Evolutionary conservation across 257 asterid species (phyloP).

Genomic region (Cordia subcordata): DNA sequence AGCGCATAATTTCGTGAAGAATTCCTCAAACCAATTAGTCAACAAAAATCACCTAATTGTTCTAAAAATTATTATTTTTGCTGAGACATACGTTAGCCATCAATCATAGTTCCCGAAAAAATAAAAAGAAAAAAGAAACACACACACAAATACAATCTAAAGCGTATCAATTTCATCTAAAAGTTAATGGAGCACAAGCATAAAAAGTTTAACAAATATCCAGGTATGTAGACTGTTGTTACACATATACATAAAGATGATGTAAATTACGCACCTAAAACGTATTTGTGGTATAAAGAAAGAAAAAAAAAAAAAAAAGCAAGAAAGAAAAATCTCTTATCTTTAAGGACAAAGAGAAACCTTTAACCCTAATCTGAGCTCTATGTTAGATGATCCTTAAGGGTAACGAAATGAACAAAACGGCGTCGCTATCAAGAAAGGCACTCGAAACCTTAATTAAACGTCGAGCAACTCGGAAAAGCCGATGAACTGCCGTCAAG

Average conservation of each 20-base stretch:
- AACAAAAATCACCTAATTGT: no score
- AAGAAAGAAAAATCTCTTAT: not conserved
- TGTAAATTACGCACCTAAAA: no score
- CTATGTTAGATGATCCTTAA: not conserved
- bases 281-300: not conserved
- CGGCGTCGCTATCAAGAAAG: conserved; percentile 3
- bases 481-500: conserved; percentile 1
- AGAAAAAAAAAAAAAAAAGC: not conserved
- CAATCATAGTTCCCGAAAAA: not conserved
- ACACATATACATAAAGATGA: not conserved
- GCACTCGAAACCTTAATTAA: not conserved
- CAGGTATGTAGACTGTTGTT: no score
- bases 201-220: no score
- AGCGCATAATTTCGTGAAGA: no score
- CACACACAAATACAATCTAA: no score
- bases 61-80: no score
- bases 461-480: conserved; percentile 1
- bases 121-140: no score
- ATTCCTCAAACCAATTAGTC: no score
- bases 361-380: no score
- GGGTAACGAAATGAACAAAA: not conserved
- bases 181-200: no score
- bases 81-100: not conserved
- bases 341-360: not conserved
- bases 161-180: no score